Evolutionary conservation across 306 rosid species (phyloP).

Genomic region (Begonia loranthoides): DNA sequence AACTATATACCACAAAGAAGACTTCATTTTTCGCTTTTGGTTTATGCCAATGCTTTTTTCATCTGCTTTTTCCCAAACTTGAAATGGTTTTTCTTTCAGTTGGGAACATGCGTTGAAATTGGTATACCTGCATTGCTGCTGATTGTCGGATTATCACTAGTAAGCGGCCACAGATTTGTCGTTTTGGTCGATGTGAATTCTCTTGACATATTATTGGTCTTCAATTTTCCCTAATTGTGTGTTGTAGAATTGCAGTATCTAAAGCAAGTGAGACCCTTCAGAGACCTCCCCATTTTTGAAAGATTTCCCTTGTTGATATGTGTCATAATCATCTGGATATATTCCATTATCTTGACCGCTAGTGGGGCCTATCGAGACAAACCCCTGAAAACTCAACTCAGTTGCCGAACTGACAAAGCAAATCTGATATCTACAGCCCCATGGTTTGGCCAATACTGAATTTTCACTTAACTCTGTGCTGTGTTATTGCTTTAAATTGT

Average conservation of each 20-base stretch:
- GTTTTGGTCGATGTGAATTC: neutral
- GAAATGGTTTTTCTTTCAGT: constrained; percentile 30
- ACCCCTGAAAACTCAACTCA: constrained; percentile 36
- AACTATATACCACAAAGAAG: too few relatives aligned
- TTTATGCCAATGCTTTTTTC: too few relatives aligned
- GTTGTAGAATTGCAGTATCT: constrained; percentile 55
- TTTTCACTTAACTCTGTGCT: neutral
- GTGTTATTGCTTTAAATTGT: constrained; percentile 1
- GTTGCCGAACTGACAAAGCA: constrained; percentile 79
- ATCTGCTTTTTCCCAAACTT: too few relatives aligned
- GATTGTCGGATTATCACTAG: constrained; percentile 79
- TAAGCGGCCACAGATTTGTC: constrained; percentile 22
- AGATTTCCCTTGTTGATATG: constrained; percentile 91
- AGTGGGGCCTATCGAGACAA: constrained; percentile 72
- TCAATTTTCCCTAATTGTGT: neutral
- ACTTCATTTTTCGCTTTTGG: too few relatives aligned
- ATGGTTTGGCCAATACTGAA: constrained; percentile 33
- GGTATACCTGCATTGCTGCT: constrained; percentile 82
- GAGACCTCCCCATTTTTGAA: constrained; percentile 80
- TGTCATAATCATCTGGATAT: constrained; percentile 71
- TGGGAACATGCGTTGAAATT: constrained; percentile 88
- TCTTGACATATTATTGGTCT: neutral
- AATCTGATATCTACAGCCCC: constrained; percentile 86
- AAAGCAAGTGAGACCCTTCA: constrained; percentile 79
- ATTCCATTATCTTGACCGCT: constrained; percentile 78